Evolutionary conservation across 129 eudicot species (phyloP), one percentile per base, ranked within the genome.

Genomic region (Arctium lappa): DNA sequence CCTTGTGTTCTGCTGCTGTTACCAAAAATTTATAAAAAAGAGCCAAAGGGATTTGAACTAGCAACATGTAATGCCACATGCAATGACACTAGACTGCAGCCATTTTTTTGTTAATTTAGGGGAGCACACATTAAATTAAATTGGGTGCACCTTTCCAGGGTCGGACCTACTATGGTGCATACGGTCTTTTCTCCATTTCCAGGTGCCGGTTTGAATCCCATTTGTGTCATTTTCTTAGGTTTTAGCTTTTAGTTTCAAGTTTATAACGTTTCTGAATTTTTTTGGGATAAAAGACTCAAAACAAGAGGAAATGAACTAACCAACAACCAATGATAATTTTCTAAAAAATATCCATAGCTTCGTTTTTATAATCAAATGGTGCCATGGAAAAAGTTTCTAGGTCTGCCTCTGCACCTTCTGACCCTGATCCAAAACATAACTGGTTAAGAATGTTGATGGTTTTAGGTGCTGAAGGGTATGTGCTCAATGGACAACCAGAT

Each of bases 391-490:
- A 46, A 10, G 3, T 10, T 46, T 46, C 56, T 46, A 46, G 56
- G 15, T 46, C 3, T 16, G 11, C 56, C 56, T 46, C 56, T 46
- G 16, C 16, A 46, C 56, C 16, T 46, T 46, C 11, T 3, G 56
- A 46, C 56, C 15, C 16, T 11, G 56, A 46, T 46, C 56, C 56
- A 46, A 46, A 38, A 46, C 66, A 60, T 60, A 60, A 60, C 9
- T 60, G 68, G 68, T 66, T 66, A 66, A 66, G 71, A 66, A 74
- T 63, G 6, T 56, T 5, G 30, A n/a, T 10, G 22, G 10, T 87
- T 76, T 81, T 85, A 94, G 98, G 98, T 94, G 82, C 90, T 94
- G 48, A 94, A 85, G 76, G 89, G 96, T 83, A 94, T 94, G 98
- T 84, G 91, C 76, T 85, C 88, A 18, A 94, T 94, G 97, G 94